These are phyloP conservation scores for Lizanozyma gosingica DNA, from an alignment of 1,139 yeast species.

Conservation along the genomic window DNA sequence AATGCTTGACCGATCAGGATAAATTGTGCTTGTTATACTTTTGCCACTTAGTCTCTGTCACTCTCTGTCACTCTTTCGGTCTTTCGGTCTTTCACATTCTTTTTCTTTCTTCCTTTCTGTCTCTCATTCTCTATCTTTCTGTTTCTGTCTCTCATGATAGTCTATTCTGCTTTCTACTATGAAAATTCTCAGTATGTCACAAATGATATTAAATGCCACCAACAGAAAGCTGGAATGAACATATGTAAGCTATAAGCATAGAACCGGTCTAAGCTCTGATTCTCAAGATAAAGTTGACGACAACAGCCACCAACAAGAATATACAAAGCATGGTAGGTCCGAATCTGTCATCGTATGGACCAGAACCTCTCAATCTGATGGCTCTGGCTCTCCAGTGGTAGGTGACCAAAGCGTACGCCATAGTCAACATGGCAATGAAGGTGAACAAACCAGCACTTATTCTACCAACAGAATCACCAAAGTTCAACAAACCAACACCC, in stretches of 20 bases:
- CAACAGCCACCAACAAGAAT: conserved; percentile 85
- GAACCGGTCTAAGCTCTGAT: conserved; percentile 39
- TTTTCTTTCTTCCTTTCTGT: too few species aligned
- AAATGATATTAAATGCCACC: background rate
- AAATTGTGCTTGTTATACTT: too few species aligned
- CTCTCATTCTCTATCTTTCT: too few species aligned
- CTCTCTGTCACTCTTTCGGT: too few species aligned
- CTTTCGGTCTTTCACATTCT: too few species aligned
- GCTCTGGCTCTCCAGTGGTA: conserved; percentile 99
- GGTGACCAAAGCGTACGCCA: conserved; percentile 90
- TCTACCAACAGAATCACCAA: conserved; percentile 91
- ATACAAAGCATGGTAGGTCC: conserved; percentile 99
- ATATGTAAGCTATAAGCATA: background rate
- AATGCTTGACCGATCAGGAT: too few species aligned
- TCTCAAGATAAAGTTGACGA: conserved; percentile 83
- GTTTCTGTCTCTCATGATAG: too few species aligned
- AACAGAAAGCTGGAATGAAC: conserved; percentile 1
- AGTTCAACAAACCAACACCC: conserved; percentile 90
- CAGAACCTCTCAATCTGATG: conserved; percentile 91
- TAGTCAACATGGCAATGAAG: conserved; percentile 90
- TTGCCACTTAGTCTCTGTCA: too few species aligned
- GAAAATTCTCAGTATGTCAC: too few species aligned
- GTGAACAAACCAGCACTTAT: conserved; percentile 93
- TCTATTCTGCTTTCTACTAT: too few species aligned
- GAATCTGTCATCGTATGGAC: conserved; percentile 96